A percentile compares a stretch with the other conserved stretches of the same genome.
phyloP scores from a whole-genome alignment of 805 yeast species.

The Nakazawaea ishiwadae region DNA sequence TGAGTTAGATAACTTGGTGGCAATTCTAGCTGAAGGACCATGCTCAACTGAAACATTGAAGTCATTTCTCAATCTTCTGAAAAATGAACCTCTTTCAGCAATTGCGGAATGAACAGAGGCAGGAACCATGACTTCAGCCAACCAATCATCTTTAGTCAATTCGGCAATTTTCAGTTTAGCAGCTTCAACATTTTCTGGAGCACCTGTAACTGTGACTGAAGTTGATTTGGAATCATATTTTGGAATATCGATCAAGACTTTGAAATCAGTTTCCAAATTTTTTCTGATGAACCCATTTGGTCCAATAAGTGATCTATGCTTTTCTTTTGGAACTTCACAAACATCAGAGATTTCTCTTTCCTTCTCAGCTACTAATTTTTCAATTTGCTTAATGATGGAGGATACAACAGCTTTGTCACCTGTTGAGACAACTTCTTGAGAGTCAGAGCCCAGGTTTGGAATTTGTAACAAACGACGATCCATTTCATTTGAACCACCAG shows the following conservation, averaged over 20 bases:
- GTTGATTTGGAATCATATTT: slow-evolving; percentile 46
- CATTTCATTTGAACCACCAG: slow-evolving; percentile 62
- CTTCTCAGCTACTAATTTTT: slow-evolving; percentile 55
- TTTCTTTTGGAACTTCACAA: slow-evolving; percentile 60
- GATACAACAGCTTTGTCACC: slow-evolving; percentile 78
- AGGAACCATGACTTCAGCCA: slow-evolving; percentile 53
- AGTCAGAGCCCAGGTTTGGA: slow-evolving; percentile 63
- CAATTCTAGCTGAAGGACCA: slow-evolving; percentile 46
- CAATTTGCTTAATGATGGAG: slow-evolving; percentile 57
- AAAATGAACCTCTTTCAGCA: slow-evolving; percentile 61
- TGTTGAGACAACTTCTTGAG: slow-evolving; percentile 53
- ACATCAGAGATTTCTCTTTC: slow-evolving; percentile 54
- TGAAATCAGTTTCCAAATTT: slow-evolving; percentile 62
- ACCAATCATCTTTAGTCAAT: slow-evolving; percentile 55
- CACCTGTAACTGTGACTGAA: slow-evolving; percentile 54
- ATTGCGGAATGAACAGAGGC: slow-evolving; percentile 52
- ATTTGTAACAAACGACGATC: slow-evolving; percentile 53
- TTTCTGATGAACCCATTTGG: slow-evolving; percentile 75
- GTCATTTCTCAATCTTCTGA: slow-evolving; percentile 48
- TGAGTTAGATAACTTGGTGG: slow-evolving; percentile 42
- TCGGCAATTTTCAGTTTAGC: slow-evolving; percentile 60
- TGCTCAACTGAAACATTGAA: slow-evolving; percentile 55
- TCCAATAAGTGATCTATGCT: slow-evolving; percentile 76
- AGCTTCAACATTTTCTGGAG: slow-evolving; percentile 57
- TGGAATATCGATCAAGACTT: slow-evolving; percentile 65